Evolutionary conservation across 2,329 filamentous ascomycete genomes (phyloP).

Genomic region (Alternaria ventricosa): DNA sequence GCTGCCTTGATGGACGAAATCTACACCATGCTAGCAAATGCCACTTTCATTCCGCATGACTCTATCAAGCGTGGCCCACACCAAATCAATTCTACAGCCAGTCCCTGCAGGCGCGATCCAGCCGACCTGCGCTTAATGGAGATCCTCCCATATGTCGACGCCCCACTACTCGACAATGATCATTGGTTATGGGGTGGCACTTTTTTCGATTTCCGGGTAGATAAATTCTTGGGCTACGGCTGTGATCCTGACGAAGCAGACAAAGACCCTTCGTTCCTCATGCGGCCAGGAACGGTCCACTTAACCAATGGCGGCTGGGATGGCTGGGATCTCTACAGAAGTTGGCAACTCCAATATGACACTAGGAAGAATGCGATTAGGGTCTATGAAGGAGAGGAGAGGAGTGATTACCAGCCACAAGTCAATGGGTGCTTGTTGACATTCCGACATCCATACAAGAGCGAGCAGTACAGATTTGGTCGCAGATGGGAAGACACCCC

Average conservation of each 20-base stretch:
- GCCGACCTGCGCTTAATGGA: constrained; percentile 21
- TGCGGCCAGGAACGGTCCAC: constrained; percentile 6
- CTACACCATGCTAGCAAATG: constrained; percentile 15
- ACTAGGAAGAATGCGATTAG: constrained; percentile 16
- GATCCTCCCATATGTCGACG: constrained; percentile 21
- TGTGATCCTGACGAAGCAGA: constrained; percentile 1
- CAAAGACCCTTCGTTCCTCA: constrained; percentile 1
- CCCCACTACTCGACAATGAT: not conserved
- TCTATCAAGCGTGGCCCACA: constrained; percentile 20
- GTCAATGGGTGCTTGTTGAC: not conserved
- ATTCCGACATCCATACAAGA: not conserved
- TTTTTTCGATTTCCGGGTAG: not conserved
- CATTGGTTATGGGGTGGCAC: constrained; percentile 19
- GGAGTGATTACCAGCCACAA: not conserved
- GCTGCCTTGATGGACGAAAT: constrained; percentile 19
- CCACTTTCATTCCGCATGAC: constrained; percentile 17
- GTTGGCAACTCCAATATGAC: constrained; percentile 18
- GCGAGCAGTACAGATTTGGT: not conserved
- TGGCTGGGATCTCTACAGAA: constrained; percentile 18
- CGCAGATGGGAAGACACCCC: not conserved
- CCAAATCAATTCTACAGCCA: constrained; percentile 15
- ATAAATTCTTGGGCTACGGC: not conserved
- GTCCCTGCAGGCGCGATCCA: constrained; percentile 11
- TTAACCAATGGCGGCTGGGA: constrained; percentile 18
- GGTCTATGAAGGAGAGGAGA: constrained; percentile 15